Conservation (phyloP, 2,329 filamentous ascomycete genomes). For the Phyllosticta paracitricarpa region DNA sequence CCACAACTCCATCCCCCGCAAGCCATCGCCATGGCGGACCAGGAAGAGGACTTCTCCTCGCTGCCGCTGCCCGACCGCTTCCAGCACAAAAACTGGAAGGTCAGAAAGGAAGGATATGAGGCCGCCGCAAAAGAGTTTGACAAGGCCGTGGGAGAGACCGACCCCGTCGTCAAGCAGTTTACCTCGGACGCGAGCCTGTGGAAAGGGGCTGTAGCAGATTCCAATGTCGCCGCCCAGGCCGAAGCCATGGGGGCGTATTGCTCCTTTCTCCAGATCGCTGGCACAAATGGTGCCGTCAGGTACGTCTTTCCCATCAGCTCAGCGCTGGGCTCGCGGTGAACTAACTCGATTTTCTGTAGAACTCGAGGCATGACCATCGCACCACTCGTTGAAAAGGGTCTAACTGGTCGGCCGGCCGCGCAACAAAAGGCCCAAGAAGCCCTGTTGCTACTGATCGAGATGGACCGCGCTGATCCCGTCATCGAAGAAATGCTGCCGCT, state of each 20-base stretch:
- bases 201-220: slow-evolving; percentile 88
- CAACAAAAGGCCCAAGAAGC: slow-evolving; percentile 83
- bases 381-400: slow-evolving; percentile 81
- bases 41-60: slow-evolving; percentile 72
- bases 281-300: slow-evolving; percentile 65
- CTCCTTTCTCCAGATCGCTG: slow-evolving; percentile 85
- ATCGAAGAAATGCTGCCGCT: slow-evolving; percentile 83
- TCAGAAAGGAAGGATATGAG: slow-evolving; percentile 89
- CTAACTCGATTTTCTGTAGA: slow-evolving; percentile 29
- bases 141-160: slow-evolving; percentile 70
- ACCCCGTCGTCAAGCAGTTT: slow-evolving; percentile 80
- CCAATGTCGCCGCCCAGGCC: slow-evolving; percentile 93
- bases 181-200: slow-evolving; percentile 73
- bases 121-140: slow-evolving; percentile 82
- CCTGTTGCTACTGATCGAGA: slow-evolving; percentile 76
- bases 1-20: slow-evolving; percentile 1
- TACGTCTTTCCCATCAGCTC: slow-evolving; percentile 22
- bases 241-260: slow-evolving; percentile 83
- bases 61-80: slow-evolving; percentile 72
- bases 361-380: slow-evolving; percentile 66
- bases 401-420: slow-evolving; percentile 76
- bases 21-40: slow-evolving; percentile 57
- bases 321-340: slow-evolving; percentile 3
- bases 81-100: slow-evolving; percentile 93
- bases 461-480: slow-evolving; percentile 75